Evolutionary conservation across 352 stramenopile genomes (phyloP).

Genomic region (Globisporangium paddicum): DNA sequence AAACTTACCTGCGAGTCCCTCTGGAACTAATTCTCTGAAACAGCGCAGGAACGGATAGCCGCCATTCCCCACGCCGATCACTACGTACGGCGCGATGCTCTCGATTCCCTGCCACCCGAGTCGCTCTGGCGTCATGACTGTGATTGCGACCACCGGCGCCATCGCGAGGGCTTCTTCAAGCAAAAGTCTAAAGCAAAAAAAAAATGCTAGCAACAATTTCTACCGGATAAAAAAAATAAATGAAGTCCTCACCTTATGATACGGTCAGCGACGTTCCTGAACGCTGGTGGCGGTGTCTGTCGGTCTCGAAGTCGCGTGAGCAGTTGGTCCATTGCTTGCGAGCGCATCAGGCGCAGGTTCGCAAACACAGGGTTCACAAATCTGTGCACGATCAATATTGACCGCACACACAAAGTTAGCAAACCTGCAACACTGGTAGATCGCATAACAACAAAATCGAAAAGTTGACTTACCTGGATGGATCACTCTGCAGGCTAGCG

Average conservation of each 20-base stretch:
- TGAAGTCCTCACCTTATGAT: not conserved
- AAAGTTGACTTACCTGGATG: not conserved
- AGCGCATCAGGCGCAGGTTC: slow-evolving; percentile 5
- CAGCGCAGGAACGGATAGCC: slow-evolving; percentile 4
- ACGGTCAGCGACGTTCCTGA: slow-evolving; percentile 6
- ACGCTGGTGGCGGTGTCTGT: slow-evolving; percentile 3
- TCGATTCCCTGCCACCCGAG: slow-evolving; percentile 2
- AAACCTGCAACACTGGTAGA: not conserved
- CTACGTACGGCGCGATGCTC: not conserved
- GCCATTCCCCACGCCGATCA: slow-evolving; percentile 10
- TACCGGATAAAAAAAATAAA: not conserved
- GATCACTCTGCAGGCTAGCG: not conserved
- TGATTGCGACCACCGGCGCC: not conserved
- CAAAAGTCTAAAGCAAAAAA: slow-evolving; percentile 1
- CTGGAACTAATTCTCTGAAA: slow-evolving; percentile 3
- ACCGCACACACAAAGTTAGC: not conserved
- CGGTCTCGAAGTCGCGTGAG: slow-evolving; percentile 9
- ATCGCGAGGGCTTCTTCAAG: slow-evolving; percentile 11
- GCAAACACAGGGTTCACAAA: not conserved
- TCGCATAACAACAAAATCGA: no score
- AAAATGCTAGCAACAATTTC: not conserved
- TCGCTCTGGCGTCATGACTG: slow-evolving; percentile 1
- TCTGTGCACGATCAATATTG: not conserved
- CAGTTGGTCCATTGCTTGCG: not conserved
- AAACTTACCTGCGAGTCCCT: slow-evolving; percentile 1